These are phyloP conservation scores for Coemansia sp. DNA, from an alignment of 192 early-diverging fungal genomes.

Conservation along the genomic window DNA sequence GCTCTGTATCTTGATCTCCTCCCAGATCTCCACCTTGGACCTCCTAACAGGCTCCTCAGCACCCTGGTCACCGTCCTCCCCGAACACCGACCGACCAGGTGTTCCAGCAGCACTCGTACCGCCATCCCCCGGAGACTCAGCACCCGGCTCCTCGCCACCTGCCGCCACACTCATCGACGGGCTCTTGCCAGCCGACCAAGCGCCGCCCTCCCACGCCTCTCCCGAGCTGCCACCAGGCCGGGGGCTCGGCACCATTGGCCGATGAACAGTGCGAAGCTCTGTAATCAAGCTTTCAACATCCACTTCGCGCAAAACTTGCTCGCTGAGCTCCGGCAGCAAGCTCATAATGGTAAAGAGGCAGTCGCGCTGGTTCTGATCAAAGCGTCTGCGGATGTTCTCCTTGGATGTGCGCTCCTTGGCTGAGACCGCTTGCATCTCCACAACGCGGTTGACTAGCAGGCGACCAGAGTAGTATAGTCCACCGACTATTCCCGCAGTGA, in stretches of 20 bases:
- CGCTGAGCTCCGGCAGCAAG: conserved; percentile 75
- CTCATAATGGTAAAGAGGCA: conserved; percentile 82
- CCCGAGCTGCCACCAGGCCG: background rate
- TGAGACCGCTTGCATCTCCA: conserved; percentile 68
- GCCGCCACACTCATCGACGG: background rate
- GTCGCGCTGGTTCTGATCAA: conserved; percentile 93
- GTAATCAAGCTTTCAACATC: conserved; percentile 70
- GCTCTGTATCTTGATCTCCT: conserved; percentile 84
- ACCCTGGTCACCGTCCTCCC: background rate
- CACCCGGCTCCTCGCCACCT: background rate
- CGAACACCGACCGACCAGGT: background rate
- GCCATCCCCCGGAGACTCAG: background rate
- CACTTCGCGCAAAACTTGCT: conserved; percentile 71
- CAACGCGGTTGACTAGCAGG: conserved; percentile 68
- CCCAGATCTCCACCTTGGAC: conserved; percentile 77
- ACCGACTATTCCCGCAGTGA: conserved; percentile 68
- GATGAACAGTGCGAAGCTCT: conserved; percentile 50
- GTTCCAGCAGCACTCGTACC: background rate
- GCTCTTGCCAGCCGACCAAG: conserved; percentile 15
- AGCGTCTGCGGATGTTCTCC: conserved; percentile 78
- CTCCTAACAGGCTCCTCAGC: conserved; percentile 27
- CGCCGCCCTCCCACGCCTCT: background rate
- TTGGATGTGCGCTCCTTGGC: conserved; percentile 60
- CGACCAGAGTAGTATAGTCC: conserved; percentile 71
- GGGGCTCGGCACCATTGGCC: background rate